A percentile compares a stretch with the other conserved stretches of the same genome.
Evolutionary conservation across 768 basidiomycete genomes (phyloP).

Genomic region (Tricholoma matsutake): DNA sequence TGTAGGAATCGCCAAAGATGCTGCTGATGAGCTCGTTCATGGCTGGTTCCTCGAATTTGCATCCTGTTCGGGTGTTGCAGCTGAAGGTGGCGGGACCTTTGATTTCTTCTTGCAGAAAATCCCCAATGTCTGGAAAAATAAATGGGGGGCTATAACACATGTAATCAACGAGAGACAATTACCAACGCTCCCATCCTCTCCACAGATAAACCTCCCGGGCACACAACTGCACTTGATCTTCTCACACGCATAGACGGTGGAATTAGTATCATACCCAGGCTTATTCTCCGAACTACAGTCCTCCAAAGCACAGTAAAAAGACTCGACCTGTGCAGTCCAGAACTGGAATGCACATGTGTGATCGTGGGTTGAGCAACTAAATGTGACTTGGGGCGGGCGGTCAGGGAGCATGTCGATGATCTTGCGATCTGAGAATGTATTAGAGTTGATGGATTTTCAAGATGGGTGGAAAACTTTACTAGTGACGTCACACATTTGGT

Average conservation of each 20-base stretch:
- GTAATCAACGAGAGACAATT: conserved; percentile 25
- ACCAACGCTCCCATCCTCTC: conserved; percentile 93
- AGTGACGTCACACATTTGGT: conserved; percentile 98
- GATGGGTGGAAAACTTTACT: too few species aligned
- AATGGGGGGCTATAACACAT: neutral
- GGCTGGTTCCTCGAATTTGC: conserved; percentile 91
- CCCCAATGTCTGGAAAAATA: conserved; percentile 71
- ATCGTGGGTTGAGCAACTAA: conserved; percentile 71
- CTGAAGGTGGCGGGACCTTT: conserved; percentile 87
- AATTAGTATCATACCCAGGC: conserved; percentile 61
- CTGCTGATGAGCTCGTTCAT: conserved; percentile 95
- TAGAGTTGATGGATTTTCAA: too few species aligned
- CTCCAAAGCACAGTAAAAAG: conserved; percentile 90
- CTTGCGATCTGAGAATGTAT: too few species aligned
- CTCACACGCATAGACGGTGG: conserved; percentile 76
- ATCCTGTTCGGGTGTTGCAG: conserved; percentile 68
- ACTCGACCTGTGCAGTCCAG: conserved; percentile 93
- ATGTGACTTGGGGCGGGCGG: conserved; percentile 93
- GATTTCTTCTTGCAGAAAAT: conserved; percentile 88
- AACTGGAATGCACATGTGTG: conserved; percentile 92
- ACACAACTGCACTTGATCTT: conserved; percentile 89
- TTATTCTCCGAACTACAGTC: conserved; percentile 52
- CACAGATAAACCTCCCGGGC: conserved; percentile 92
- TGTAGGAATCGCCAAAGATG: conserved; percentile 90
- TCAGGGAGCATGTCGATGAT: conserved; percentile 90